Base-by-base conservation (phyloP, 2,329 filamentous ascomycete species). In the Triangularia setosa region DNA sequence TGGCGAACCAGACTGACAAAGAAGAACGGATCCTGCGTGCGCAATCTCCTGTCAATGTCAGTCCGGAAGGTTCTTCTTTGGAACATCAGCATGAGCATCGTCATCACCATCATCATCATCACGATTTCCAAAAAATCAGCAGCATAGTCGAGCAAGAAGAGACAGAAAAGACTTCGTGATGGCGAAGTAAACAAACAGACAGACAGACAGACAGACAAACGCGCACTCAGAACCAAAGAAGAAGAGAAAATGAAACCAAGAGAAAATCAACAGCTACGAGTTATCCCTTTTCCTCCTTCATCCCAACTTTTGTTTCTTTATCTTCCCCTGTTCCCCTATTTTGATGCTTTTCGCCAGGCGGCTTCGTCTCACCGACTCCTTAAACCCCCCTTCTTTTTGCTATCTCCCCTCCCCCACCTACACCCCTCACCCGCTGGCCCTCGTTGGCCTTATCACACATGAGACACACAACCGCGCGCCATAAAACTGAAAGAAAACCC, bases 101-200 rank as follows among this genome's bases (percentile, higher is more conserved):
- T 58, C 64, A 62, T 59, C 59, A 65, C 58, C 64, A 63, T 59
- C 59, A 62, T 63, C 62, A 69, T 61, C 69, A 67, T 65, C 75
- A 78, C 63, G 73, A 79, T 66, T 77, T 84, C 70, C 73, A 75
- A 55, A 81, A 73, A 70, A 75, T 78, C 59, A 77, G 75, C 65
- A 84, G 80, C 72, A 80, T 82, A 65, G 81, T 85, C 68, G 84
- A 86, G 74, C 82, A 86, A 74, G 86, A 88, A 72, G 85, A 88
- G 76, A 81, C 82, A 25, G 83, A 86, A 73, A 83, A 80, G 72
- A 73, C 71, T 68, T 71, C 67, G 61, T 75, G 58, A 70, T 18
- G 48, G 62, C 55, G 27, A 61, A 62, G 64, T 61, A 66, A 63
- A 52, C 11, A 64, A 30, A 52, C 33, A 61, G 24, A 65, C 55